Evolutionary conservation across 495 filamentous ascomycete genomes (phyloP).

Genomic region (Barbatosphaeria neglecta): DNA sequence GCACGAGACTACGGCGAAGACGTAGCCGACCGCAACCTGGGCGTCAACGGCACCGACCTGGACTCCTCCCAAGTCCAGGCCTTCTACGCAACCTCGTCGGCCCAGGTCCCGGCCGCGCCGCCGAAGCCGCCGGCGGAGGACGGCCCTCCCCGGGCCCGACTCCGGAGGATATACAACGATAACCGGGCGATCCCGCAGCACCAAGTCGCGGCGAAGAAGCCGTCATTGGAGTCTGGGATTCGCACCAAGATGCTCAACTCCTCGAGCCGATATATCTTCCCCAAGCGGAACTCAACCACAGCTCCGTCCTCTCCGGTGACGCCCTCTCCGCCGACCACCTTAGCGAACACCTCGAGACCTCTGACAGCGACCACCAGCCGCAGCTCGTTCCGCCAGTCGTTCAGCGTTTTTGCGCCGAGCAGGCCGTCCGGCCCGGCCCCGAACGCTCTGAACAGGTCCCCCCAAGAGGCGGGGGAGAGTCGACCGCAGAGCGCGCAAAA

Average conservation of each 20-base stretch:
- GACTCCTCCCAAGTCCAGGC: constrained; percentile 16
- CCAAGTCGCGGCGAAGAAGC: neutral
- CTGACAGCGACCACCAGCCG: neutral
- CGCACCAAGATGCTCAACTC: neutral
- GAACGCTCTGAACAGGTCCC: neutral
- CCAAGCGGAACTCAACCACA: neutral
- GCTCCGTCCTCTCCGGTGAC: neutral
- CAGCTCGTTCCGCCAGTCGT: constrained; percentile 6
- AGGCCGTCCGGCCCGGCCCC: neutral
- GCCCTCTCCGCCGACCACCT: neutral
- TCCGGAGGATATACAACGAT: neutral
- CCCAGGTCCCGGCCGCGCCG: neutral
- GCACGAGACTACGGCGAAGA: constrained; percentile 41
- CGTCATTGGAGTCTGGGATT: neutral
- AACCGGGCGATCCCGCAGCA: neutral
- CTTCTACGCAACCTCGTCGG: constrained; percentile 14
- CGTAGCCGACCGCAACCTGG: constrained; percentile 42
- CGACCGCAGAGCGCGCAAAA: neutral
- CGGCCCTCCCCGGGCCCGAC: neutral
- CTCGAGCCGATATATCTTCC: neutral
- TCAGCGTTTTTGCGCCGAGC: constrained; percentile 10
- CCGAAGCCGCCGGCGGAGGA: neutral
- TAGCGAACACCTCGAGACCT: neutral
- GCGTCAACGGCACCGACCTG: constrained; percentile 18
- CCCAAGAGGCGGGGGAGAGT: too few relatives aligned